Percentiles rank a stretch among this genome's conserved stretches.
Conservation (phyloP, 345 rosid species). For the Chamaenerion angustifolium region DNA sequence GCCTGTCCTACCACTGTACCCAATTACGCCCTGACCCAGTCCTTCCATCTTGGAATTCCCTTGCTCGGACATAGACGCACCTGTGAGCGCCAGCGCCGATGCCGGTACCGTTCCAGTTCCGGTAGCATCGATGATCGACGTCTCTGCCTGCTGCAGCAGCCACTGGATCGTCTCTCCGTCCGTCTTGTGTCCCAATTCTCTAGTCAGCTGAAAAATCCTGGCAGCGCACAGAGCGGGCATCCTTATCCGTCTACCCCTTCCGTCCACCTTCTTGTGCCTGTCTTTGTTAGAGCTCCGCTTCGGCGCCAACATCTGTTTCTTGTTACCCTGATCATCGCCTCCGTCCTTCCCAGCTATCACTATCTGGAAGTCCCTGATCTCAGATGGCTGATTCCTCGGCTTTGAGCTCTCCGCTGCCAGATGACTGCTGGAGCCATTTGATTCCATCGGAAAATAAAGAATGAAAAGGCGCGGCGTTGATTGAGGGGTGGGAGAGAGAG, state of each 20-base stretch:
- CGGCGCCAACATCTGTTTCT: slow-evolving; percentile 40
- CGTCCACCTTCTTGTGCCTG: slow-evolving; percentile 66
- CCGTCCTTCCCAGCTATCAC: slow-evolving; percentile 23
- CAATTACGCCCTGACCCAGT: slow-evolving; percentile 19
- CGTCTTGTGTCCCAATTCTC: slow-evolving; percentile 65
- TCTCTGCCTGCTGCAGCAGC: slow-evolving; percentile 55
- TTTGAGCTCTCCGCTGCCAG: slow-evolving; percentile 14
- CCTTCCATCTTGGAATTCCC: slow-evolving; percentile 22
- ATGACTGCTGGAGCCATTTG: slow-evolving; percentile 24
- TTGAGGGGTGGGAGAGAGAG: neutral
- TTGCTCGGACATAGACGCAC: slow-evolving; percentile 37
- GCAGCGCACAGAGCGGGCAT: slow-evolving; percentile 74
- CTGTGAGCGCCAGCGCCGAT: slow-evolving; percentile 34
- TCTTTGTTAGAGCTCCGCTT: slow-evolving; percentile 57
- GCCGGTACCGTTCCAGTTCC: slow-evolving; percentile 63
- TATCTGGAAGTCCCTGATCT: slow-evolving; percentile 35
- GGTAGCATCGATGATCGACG: slow-evolving; percentile 51
- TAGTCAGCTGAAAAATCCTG: slow-evolving; percentile 57
- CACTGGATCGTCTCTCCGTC: slow-evolving; percentile 74
- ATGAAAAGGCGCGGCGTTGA: neutral
- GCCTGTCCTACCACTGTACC: slow-evolving; percentile 14
- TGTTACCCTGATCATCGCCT: slow-evolving; percentile 13
- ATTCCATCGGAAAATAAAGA: slow-evolving; percentile 25
- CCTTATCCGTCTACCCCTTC: slow-evolving; percentile 60
- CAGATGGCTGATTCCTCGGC: slow-evolving; percentile 27